phyloP scores from a whole-genome alignment of 2,329 filamentous ascomycete species.

The Sporothrix protearum region DNA sequence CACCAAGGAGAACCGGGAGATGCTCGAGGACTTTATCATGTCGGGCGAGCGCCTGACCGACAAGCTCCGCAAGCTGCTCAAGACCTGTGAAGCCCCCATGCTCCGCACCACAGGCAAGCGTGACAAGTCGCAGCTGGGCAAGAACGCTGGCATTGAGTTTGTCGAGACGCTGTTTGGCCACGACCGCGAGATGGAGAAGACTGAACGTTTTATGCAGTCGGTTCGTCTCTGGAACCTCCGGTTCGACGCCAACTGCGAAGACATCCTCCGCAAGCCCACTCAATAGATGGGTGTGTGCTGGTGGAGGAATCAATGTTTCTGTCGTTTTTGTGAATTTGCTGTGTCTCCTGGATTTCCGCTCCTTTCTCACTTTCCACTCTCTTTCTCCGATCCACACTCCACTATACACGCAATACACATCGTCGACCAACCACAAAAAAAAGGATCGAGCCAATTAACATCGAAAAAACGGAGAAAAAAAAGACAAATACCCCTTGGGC shows the following conservation, averaged over 20 bases:
- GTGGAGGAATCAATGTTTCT: background rate
- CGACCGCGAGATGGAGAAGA: slow-evolving; percentile 83
- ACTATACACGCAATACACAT: background rate
- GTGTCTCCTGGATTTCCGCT: background rate
- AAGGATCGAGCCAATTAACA: slow-evolving; percentile 1
- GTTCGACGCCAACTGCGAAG: slow-evolving; percentile 94
- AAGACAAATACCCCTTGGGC: slow-evolving; percentile 8
- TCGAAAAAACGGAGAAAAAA: slow-evolving; percentile 16
- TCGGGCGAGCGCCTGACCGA: slow-evolving; percentile 82
- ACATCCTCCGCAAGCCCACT: slow-evolving; percentile 66
- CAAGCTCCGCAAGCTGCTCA: slow-evolving; percentile 81
- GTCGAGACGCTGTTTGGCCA: slow-evolving; percentile 93
- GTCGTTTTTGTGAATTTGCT: background rate
- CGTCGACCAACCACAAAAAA: background rate
- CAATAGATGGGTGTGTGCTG: slow-evolving; percentile 39
- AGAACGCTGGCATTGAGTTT: slow-evolving; percentile 90
- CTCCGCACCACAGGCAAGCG: slow-evolving; percentile 76
- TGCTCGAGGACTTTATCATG: slow-evolving; percentile 86
- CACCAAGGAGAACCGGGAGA: slow-evolving; percentile 67
- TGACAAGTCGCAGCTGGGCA: slow-evolving; percentile 73
- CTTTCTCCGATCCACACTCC: background rate
- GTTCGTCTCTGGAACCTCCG: slow-evolving; percentile 87
- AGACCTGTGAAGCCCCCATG: slow-evolving; percentile 92
- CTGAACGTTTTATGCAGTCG: slow-evolving; percentile 87
- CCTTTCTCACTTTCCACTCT: background rate